Base-by-base conservation (phyloP, 345 rosid species). In the Trapa incisa region DNA sequence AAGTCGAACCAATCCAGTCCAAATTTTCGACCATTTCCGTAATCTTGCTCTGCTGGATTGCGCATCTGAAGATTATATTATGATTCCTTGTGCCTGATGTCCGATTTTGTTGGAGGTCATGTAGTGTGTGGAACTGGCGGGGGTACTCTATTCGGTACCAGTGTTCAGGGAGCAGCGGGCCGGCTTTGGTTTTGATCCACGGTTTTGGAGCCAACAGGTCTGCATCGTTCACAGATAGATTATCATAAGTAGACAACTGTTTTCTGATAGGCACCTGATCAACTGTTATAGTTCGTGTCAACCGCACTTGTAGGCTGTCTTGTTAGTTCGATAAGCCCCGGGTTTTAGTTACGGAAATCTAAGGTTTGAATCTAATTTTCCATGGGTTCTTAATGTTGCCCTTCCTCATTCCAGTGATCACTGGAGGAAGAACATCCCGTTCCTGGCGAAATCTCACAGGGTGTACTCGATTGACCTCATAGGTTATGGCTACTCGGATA, bases 131-230 rank as follows among this genome's bases (percentile, higher is more conserved):
- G 98, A 87, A 76, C 10, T 89, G 98, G 98, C 88, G 79, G 76
- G 94, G 92, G 52, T 87, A 89, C 67, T 85, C 96, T 11, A 85
- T 88, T 54, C 90, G 90, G 73, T 93, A 89, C 73, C 96, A 89
- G 63, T 75, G 75, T 70, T 78, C 89, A 36, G 97, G 98, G 65
- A 79, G 69, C 63, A 74, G 71, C 58, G 97, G 98, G 47, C 97
- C 97, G 67, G 90, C 97, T 22, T 74, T 89, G 39, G 89, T 93
- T 74, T 79, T 93, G 68, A 77, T 90, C 70, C 97, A 89, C 78
- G 96, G 97, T 60, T 93, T 89, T 73, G 97, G 98, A 82, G 94
- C 98, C 74, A 89, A 89, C 96, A 93, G 96, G 98, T 87, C 81
- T 56, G 77, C 81, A 76, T 75, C 78, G 72, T 76, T 83, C 76